Base-by-base conservation (phyloP, 2,329 filamentous ascomycete species). In the Epichloe coenophiala region DNA sequence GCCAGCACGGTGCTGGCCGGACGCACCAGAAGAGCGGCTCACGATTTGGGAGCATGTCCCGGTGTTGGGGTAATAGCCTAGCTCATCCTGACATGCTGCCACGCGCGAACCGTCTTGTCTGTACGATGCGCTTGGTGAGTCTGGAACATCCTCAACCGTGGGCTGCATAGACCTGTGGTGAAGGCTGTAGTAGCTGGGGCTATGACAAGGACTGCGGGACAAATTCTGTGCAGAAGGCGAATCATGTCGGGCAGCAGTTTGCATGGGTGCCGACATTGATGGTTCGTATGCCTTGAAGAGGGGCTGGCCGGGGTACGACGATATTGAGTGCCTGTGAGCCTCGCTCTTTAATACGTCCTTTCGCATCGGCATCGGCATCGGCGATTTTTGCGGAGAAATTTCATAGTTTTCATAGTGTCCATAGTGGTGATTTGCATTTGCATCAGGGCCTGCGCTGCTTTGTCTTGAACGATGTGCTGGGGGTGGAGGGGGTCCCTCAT, bases 61-160 rank as follows among this genome's bases (percentile, higher is more conserved):
- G 1, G 68, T 59, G 3, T 58, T 62, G 36, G 64, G 59, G 12
- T 71, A 65, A 51, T 70, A 73, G 3, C 63, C 65, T 47, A 60
- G 55, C 45, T 73, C 69, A 23, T 71, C 68, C n/a, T 57, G 56
- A 35, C 35, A 21, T 17, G 59, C 55, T 31, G 57, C 55, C 45
- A 58, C 52, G 41, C 59, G 57, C 38, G 57, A 54, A 17, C 50
- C 56, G 47, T 56, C 58, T 15, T 61, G 58, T 31, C 59, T 49
- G 45, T 57, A 54, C 7, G 59, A 54, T n/a, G 66, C 61, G 6
- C 56, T 57, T 1, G 71, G 68, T 1, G 76, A 74, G 46, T 81
- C 78, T 4, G 80, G 79, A 5, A 74, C 78, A 55, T 84, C 81
- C 59, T 84, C 81, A 5, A 80, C 79, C 6, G 75, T 82, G 3